A percentile compares a stretch with the other conserved stretches of the same genome.
phyloP scores from a whole-genome alignment of 768 basidiomycete species.

The Neoboletus brunneissimus region DNA sequence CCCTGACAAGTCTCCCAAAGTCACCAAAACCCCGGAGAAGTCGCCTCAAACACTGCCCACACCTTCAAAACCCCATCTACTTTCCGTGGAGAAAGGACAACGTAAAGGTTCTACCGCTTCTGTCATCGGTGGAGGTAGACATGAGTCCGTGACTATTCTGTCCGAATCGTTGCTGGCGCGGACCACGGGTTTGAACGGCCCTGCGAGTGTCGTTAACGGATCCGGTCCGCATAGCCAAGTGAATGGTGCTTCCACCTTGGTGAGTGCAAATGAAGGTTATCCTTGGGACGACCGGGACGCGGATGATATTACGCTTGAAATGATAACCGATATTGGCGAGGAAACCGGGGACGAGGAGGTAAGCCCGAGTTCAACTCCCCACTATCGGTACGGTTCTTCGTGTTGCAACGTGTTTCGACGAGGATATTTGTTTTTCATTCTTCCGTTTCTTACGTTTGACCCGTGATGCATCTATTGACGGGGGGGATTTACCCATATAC shows the following conservation, averaged over 20 bases:
- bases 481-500: background rate
- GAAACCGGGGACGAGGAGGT: slow-evolving; percentile 75
- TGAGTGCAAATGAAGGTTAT: slow-evolving; percentile 20
- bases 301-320: slow-evolving; percentile 66
- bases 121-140: slow-evolving; percentile 14
- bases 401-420: background rate
- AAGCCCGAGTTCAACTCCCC: slow-evolving; percentile 7
- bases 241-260: slow-evolving; percentile 23
- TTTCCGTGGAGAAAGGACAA: slow-evolving; percentile 16
- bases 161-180: slow-evolving; percentile 19
- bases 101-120: slow-evolving; percentile 25
- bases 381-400: background rate
- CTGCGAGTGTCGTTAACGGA: slow-evolving; percentile 21
- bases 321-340: slow-evolving; percentile 58
- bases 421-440: background rate
- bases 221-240: slow-evolving; percentile 18
- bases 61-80: slow-evolving; percentile 15
- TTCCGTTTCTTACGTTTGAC: background rate
- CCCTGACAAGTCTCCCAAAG: slow-evolving; percentile 25
- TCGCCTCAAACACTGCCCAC: slow-evolving; percentile 21
- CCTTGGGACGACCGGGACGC: slow-evolving; percentile 41
- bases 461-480: background rate
- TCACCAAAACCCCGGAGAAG: slow-evolving; percentile 21
- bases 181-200: slow-evolving; percentile 9
- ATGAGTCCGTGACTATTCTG: slow-evolving; percentile 13